A percentile compares a stretch with the other conserved stretches of the same genome.
Evolutionary conservation across 352 stramenopile species (phyloP).

Genomic region (Phytopythium cucurbitacearum): DNA sequence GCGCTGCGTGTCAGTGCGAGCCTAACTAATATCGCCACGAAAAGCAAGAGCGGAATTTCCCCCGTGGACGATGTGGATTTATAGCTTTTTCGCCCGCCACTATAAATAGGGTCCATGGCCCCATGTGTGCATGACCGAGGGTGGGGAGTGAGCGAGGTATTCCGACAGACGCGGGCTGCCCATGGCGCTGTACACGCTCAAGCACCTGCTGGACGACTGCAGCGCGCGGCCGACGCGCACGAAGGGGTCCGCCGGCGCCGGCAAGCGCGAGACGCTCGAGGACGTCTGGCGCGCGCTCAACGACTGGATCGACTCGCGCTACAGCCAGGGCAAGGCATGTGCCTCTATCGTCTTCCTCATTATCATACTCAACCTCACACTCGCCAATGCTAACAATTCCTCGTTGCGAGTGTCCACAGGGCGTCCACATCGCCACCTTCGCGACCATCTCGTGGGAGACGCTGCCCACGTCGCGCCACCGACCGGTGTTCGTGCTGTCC

Average conservation of each 20-base stretch:
- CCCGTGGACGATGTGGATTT: no score
- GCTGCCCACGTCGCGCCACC: constrained; percentile 51
- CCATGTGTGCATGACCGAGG: no score
- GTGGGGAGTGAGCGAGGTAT: neutral
- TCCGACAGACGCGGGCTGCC: neutral
- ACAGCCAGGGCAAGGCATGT: constrained; percentile 55
- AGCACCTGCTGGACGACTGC: constrained; percentile 71
- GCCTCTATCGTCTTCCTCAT: no score
- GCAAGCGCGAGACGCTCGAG: constrained; percentile 70
- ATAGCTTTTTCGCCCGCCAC: no score
- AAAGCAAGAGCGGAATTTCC: no score
- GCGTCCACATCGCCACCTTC: constrained; percentile 74
- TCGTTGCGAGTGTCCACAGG: constrained; percentile 15
- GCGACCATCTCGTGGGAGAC: constrained; percentile 68
- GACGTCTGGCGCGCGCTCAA: constrained; percentile 71
- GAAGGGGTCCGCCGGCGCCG: constrained; percentile 35
- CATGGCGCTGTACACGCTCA: constrained; percentile 77
- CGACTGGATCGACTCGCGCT: constrained; percentile 72
- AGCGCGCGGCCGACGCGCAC: constrained; percentile 53
- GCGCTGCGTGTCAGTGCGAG: no score
- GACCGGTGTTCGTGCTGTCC: constrained; percentile 56
- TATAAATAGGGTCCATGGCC: no score
- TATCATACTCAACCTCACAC: neutral
- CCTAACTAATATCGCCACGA: no score
- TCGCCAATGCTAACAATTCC: neutral